Conservation (phyloP, 2,329 filamentous ascomycete species). For the Ophiosphaerella narmari region DNA sequence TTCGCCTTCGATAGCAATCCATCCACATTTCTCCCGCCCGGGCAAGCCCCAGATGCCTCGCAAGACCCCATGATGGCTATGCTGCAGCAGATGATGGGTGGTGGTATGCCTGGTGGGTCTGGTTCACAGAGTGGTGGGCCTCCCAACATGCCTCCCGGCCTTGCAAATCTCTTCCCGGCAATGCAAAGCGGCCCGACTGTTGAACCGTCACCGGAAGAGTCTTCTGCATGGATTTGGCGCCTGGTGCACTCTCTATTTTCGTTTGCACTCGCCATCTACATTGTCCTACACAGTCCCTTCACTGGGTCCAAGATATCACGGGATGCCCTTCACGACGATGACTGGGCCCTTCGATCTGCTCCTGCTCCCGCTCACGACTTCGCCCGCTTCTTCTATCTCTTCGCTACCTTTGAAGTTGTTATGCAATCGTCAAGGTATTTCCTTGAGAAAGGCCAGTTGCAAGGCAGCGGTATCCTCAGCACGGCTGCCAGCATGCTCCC, state of each 20-base stretch:
- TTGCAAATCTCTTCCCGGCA: constrained; percentile 51
- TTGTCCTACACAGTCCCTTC: constrained; percentile 70
- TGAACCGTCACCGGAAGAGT: constrained; percentile 46
- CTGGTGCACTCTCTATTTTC: constrained; percentile 75
- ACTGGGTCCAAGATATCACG: constrained; percentile 68
- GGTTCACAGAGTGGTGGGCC: constrained; percentile 28
- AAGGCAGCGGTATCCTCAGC: constrained; percentile 66
- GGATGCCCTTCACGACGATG: constrained; percentile 27
- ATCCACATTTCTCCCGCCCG: constrained; percentile 22
- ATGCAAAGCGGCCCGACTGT: constrained; percentile 49
- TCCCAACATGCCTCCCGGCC: constrained; percentile 45
- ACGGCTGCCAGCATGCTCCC: constrained; percentile 69
- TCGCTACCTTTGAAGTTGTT: constrained; percentile 75
- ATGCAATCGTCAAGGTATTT: constrained; percentile 74
- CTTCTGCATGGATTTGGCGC: constrained; percentile 66
- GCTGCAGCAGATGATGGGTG: constrained; percentile 73
- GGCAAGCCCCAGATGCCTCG: constrained; percentile 29
- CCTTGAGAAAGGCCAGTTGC: constrained; percentile 64
- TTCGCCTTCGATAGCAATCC: constrained; percentile 37
- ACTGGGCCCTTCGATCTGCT: constrained; percentile 37
- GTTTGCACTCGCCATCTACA: constrained; percentile 70
- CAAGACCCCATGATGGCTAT: constrained; percentile 75
- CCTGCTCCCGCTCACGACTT: constrained; percentile 50
- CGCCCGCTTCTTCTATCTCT: constrained; percentile 75
- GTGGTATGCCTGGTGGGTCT: constrained; percentile 37